Base-by-base conservation (phyloP, 2,329 filamentous ascomycete species). In the Scolecobasidium constrictum region DNA sequence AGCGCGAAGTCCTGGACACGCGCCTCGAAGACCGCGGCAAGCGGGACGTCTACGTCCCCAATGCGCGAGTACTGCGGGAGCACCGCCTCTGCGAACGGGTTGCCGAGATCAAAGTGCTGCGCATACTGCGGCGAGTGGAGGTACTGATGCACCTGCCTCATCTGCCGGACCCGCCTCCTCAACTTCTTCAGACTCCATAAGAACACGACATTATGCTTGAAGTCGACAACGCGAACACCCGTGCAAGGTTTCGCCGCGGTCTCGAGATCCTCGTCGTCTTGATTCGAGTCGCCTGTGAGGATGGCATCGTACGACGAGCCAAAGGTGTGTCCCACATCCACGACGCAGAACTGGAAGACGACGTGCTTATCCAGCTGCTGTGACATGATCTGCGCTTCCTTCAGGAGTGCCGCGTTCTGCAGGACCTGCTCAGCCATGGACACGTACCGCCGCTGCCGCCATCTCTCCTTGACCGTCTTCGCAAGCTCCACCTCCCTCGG, bases 311-410 rank as follows among this genome's bases (percentile, higher is more conserved):
- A 98, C 1, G 88, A 94, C 3, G 92, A 98, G 52, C 83, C 88
- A 50, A 93, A 74, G 17, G 79, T 80, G 55, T 98, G 88, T 2
- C 92, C 92, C 48, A 83, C 69, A 53, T 95, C 90, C 22, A 96
- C 78, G 44, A 95, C 80, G 11, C 86, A 83, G 58, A 96, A 98
- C 60, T 98, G 92, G 59, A 98, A 96, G 16, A 90, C 81, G 6
- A 95, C 84, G 50, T 79, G 79, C 59, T 95, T 92, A 52, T 92
- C 85, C 67, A 98, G 83, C 54, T 94, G 86, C 53, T 94, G 90
- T 65, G 88, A 94, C 86, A 98, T 92, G 47, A 98, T 81, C 57
- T 98, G 92, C 2, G 92, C 92, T 62, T 98, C 92, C 59, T 98
- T 98, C 46, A 98, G 63, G 20, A 81, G 77, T 5, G 85, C 79